Evolutionary conservation across 2,329 filamentous ascomycete genomes (phyloP).

Genomic region (Nigrospora oryzae): DNA sequence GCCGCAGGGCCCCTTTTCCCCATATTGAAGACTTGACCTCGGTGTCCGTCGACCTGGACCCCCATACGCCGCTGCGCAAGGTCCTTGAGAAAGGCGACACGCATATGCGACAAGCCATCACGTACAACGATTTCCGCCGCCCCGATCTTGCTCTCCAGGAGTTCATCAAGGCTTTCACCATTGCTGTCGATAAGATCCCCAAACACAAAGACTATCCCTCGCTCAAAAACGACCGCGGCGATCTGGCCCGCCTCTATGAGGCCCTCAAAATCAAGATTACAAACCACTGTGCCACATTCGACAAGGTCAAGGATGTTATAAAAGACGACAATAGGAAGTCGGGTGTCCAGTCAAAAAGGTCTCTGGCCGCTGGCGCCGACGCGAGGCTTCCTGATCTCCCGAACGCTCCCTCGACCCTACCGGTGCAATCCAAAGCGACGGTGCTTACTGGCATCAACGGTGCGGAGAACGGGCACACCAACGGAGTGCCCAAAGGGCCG

Average conservation of each 20-base stretch:
- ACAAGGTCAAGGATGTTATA: slow-evolving; percentile 49
- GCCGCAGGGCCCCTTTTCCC: slow-evolving; percentile 29
- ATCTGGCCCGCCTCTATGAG: slow-evolving; percentile 38
- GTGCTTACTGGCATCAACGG: neutral
- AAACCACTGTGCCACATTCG: slow-evolving; percentile 39
- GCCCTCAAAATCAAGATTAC: slow-evolving; percentile 42
- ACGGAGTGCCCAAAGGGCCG: neutral
- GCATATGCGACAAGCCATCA: slow-evolving; percentile 51
- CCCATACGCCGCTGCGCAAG: slow-evolving; percentile 41
- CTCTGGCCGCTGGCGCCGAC: slow-evolving; percentile 1
- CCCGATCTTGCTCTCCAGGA: slow-evolving; percentile 73
- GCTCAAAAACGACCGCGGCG: slow-evolving; percentile 46
- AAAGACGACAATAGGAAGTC: slow-evolving; percentile 55
- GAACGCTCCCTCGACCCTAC: slow-evolving; percentile 8
- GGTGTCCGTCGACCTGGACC: slow-evolving; percentile 35
- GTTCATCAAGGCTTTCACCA: slow-evolving; percentile 74
- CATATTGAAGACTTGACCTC: slow-evolving; percentile 47
- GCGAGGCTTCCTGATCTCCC: slow-evolving; percentile 9
- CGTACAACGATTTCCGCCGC: slow-evolving; percentile 52
- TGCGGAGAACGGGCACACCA: neutral
- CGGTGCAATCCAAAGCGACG: slow-evolving; percentile 1
- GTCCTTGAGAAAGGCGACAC: slow-evolving; percentile 44
- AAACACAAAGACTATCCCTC: slow-evolving; percentile 65
- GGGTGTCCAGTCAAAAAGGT: slow-evolving; percentile 41
- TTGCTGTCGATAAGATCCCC: slow-evolving; percentile 69